phyloP scores from a whole-genome alignment of 1,284 basidiomycete genomes.

The Wallemia ichthyophaga region DNA sequence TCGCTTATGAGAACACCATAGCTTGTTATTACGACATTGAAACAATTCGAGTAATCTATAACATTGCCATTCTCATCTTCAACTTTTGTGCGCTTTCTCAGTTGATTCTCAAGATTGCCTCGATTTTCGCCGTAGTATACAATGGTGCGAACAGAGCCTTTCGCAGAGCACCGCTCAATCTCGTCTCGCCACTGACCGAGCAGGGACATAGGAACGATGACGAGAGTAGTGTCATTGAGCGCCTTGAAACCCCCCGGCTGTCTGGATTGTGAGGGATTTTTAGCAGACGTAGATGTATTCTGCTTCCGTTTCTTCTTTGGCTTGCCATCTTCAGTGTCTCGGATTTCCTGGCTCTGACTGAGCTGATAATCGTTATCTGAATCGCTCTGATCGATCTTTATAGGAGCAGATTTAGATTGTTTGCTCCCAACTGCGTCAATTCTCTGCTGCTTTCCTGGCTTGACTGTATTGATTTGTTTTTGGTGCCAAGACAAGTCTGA shows the following conservation, averaged over 20 bases:
- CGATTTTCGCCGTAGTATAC: constrained; percentile 71
- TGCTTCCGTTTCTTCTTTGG: constrained; percentile 12
- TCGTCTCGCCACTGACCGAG: constrained; percentile 75
- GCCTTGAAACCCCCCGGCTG: background rate
- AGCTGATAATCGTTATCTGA: constrained; percentile 11
- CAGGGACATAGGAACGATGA: constrained; percentile 75
- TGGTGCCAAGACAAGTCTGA: background rate
- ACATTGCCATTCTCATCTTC: constrained; percentile 20
- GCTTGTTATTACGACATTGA: constrained; percentile 45
- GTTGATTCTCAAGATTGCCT: constrained; percentile 31
- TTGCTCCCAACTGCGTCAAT: constrained; percentile 9
- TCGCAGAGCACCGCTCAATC: constrained; percentile 30
- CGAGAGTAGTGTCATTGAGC: constrained; percentile 33
- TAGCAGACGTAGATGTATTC: constrained; percentile 5
- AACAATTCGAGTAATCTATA: constrained; percentile 19
- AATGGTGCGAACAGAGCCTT: constrained; percentile 33
- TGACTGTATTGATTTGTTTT: constrained; percentile 5
- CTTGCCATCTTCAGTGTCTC: constrained; percentile 30
- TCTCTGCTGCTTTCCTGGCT: constrained; percentile 10
- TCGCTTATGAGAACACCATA: constrained; percentile 68
- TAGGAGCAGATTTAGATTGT: too few species aligned
- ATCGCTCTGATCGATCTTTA: constrained; percentile 14
- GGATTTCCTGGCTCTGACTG: constrained; percentile 22
- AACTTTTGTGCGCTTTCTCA: constrained; percentile 18
- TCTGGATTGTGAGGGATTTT: constrained; percentile 8